Conservation (phyloP, 371 early-diverging fungal species). For the Encephalitozoon romaleae region DNA sequence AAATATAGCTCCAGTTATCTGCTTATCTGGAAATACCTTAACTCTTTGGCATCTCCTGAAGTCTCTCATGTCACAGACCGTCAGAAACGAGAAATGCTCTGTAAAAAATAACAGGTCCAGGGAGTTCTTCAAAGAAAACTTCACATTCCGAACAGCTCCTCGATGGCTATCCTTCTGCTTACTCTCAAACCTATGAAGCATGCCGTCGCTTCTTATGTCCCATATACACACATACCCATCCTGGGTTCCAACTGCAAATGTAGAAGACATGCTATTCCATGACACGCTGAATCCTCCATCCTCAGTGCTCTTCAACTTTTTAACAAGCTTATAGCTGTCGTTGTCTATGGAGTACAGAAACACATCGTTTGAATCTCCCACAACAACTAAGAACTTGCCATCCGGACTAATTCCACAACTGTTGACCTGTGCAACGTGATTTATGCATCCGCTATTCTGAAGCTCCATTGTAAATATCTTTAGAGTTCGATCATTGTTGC, state of each 20-base stretch:
- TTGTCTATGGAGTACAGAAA: conserved; percentile 67
- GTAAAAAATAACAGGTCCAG: conserved; percentile 58
- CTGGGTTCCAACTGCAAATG: conserved; percentile 71
- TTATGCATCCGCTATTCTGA: conserved; percentile 65
- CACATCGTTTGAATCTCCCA: conserved; percentile 74
- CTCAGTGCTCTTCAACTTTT: conserved; percentile 64
- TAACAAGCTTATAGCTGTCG: conserved; percentile 65
- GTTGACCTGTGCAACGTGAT: conserved; percentile 54
- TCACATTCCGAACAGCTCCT: conserved; percentile 57
- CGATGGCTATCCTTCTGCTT: conserved; percentile 44
- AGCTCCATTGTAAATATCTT: conserved; percentile 67
- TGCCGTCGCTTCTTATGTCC: conserved; percentile 62
- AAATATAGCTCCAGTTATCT: conserved; percentile 54
- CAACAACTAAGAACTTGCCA: conserved; percentile 69
- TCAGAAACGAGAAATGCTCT: conserved; percentile 58
- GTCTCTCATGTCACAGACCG: conserved; percentile 50
- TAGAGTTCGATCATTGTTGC: conserved; percentile 83
- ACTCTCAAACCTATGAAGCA: conserved; percentile 35
- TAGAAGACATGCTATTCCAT: conserved; percentile 67
- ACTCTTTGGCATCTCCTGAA: conserved; percentile 49
- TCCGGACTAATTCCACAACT: conserved; percentile 71
- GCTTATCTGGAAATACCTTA: conserved; percentile 39
- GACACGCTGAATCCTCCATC: conserved; percentile 70
- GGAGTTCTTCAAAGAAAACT: conserved; percentile 52
- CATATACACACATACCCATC: conserved; percentile 70